These are phyloP conservation scores for Begonia fuchsioides DNA, from an alignment of 306 rosid genomes.

Conservation along the genomic window DNA sequence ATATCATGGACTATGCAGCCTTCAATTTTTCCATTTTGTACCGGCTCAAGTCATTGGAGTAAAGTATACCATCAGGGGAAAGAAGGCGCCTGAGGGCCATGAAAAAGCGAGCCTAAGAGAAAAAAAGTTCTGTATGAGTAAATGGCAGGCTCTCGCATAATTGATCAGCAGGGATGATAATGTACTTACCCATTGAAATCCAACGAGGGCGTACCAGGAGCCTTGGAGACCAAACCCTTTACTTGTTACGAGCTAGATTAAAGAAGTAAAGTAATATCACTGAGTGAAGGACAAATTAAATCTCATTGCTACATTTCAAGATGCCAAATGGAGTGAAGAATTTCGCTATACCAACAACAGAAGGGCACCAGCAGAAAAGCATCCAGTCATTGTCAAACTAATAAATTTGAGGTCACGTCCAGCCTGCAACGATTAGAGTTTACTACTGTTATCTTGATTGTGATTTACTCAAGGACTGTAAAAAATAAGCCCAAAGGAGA, in stretches of 20 bases:
- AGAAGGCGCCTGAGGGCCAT: constrained; percentile 14
- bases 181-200: constrained; percentile 76
- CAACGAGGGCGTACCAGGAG: constrained; percentile 56
- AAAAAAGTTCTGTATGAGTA: not conserved
- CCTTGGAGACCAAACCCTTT: constrained; percentile 61
- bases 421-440: constrained; percentile 37
- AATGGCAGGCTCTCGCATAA: not conserved
- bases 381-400: constrained; percentile 68
- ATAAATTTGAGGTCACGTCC: constrained; percentile 72
- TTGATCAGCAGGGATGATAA: constrained; percentile 1
- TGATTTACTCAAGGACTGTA: not conserved
- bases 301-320: not conserved
- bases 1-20: constrained; percentile 13
- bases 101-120: constrained; percentile 16
- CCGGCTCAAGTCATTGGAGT: constrained; percentile 10
- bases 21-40: constrained; percentile 11
- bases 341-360: constrained; percentile 31
- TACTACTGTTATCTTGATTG: not conserved
- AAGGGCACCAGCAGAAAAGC: constrained; percentile 48
- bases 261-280: constrained; percentile 2
- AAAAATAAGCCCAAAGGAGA: not conserved
- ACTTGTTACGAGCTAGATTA: constrained; percentile 40
- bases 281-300: constrained; percentile 3
- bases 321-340: constrained; percentile 7
- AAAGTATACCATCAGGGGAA: constrained; percentile 19